These are phyloP conservation scores for Heterobasidion occidentale DNA, from an alignment of 1,284 basidiomycete species.

Conservation along the genomic window DNA sequence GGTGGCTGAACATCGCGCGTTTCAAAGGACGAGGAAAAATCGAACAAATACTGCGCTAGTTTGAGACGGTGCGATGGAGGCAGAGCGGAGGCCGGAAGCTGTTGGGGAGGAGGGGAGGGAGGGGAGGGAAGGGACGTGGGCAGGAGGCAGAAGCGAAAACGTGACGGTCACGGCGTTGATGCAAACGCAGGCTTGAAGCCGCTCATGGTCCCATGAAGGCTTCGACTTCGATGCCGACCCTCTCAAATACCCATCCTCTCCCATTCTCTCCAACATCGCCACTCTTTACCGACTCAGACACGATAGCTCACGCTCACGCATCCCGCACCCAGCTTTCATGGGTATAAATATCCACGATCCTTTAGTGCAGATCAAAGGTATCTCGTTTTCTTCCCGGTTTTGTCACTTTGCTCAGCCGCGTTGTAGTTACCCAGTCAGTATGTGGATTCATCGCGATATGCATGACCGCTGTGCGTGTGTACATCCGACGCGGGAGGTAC, in stretches of 20 bases:
- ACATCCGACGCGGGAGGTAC: constrained; percentile 23
- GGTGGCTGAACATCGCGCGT: too few relatives aligned
- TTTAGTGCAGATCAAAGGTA: constrained; percentile 22
- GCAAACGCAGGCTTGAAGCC: background rate
- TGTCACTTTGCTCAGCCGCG: background rate
- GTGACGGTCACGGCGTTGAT: background rate
- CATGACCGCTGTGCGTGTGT: constrained; percentile 27
- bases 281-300: background rate
- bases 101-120: background rate
- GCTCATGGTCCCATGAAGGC: background rate
- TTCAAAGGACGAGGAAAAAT: too few relatives aligned
- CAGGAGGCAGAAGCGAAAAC: background rate
- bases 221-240: background rate
- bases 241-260: background rate
- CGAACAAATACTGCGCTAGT: too few relatives aligned
- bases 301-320: background rate
- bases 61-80: too few relatives aligned
- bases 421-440: constrained; percentile 23
- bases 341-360: constrained; percentile 16
- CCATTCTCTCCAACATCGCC: background rate
- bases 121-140: background rate
- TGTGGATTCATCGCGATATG: constrained; percentile 26
- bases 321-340: constrained; percentile 1
- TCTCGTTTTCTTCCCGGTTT: background rate
- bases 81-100: background rate